These are phyloP conservation scores for Quillaja saponaria DNA, from an alignment of 306 rosid species.

Conservation along the genomic window DNA sequence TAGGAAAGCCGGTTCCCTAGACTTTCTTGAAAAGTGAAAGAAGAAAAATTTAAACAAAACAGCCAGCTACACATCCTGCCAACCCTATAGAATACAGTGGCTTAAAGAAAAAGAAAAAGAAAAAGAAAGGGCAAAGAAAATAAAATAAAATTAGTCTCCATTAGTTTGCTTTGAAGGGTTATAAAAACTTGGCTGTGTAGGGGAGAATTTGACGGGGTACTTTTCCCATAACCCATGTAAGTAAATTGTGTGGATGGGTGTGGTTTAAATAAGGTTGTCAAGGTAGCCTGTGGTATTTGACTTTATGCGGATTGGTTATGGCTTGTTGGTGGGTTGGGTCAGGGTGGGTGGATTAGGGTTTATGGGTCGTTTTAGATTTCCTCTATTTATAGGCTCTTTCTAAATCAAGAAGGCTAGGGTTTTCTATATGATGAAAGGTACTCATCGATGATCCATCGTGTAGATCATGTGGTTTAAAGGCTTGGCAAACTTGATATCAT, in stretches of 20 bases:
- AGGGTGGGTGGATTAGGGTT: too few relatives aligned
- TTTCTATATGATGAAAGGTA: not conserved
- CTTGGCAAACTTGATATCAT: too few relatives aligned
- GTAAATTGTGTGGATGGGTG: too few relatives aligned
- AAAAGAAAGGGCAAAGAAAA: too few relatives aligned
- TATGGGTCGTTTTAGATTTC: too few relatives aligned
- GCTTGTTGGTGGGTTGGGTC: not conserved
- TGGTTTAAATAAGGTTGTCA: not conserved
- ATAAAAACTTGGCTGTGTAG: constrained; percentile 1
- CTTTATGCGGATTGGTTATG: not conserved
- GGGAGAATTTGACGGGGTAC: not conserved
- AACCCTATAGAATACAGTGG: too few relatives aligned
- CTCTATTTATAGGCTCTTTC: not conserved
- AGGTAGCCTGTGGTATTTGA: not conserved
- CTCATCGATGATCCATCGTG: too few relatives aligned
- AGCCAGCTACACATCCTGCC: too few relatives aligned
- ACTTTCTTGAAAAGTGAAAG: constrained; percentile 26
- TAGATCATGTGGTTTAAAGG: too few relatives aligned
- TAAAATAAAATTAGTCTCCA: too few relatives aligned
- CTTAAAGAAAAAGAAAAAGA: not conserved
- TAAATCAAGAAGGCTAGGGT: not conserved
- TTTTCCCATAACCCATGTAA: constrained; percentile 9
- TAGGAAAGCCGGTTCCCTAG: constrained; percentile 39
- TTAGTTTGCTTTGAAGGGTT: not conserved
- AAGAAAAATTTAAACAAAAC: constrained; percentile 23